Conservation (phyloP, 164 flowering plant species). For the Vitis rotundifolia region DNA sequence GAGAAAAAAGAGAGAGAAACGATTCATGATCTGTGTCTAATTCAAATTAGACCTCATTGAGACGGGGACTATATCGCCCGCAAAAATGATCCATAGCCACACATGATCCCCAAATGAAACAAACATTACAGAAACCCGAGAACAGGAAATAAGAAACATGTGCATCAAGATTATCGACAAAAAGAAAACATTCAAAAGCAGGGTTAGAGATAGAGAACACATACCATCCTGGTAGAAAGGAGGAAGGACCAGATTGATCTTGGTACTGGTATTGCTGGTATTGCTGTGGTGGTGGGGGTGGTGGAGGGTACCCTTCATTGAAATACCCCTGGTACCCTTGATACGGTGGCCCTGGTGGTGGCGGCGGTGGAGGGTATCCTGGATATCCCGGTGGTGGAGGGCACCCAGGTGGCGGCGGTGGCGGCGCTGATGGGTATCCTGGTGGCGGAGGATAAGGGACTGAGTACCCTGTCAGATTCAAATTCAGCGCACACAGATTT, state of each 20-base stretch:
- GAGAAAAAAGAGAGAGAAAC: too few species aligned
- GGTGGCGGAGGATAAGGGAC: slow-evolving; percentile 24
- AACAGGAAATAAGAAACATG: too few species aligned
- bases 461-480: slow-evolving; percentile 16
- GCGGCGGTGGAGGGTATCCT: slow-evolving; percentile 27
- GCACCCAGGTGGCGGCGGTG: slow-evolving; percentile 29
- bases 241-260: slow-evolving; percentile 26
- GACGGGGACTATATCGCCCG: too few species aligned
- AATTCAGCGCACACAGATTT: background rate
- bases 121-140: too few species aligned
- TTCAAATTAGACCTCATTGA: too few species aligned
- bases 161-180: too few species aligned
- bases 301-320: slow-evolving; percentile 30
- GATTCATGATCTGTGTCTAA: too few species aligned
- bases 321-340: slow-evolving; percentile 49
- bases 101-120: too few species aligned
- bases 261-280: slow-evolving; percentile 21
- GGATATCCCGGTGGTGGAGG: slow-evolving; percentile 34
- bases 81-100: too few species aligned
- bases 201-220: background rate
- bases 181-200: background rate
- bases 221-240: slow-evolving; percentile 44
- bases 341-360: slow-evolving; percentile 22
- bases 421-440: slow-evolving; percentile 23
- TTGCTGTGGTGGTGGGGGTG: slow-evolving; percentile 21